Percentiles rank a stretch among this genome's conserved stretches.
Conservation (phyloP, 257 asterid species). For the Lantana camara region DNA sequence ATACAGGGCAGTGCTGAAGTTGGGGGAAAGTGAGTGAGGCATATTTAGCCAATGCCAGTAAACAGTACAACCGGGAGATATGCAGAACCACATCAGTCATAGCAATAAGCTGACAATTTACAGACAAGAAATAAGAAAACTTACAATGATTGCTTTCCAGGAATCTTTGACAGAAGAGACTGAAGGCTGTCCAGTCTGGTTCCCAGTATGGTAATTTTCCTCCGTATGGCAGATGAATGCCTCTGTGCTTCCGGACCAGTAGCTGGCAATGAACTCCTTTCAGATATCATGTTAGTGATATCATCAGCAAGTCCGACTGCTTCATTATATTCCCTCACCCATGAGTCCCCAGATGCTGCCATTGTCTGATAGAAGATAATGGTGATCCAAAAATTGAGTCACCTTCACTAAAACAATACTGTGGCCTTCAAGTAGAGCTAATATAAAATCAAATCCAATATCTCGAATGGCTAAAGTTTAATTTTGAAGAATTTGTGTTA, state of each 20-base stretch:
- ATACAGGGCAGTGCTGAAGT: constrained; percentile 4
- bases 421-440: not conserved
- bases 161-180: constrained; percentile 58
- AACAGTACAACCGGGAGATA: constrained; percentile 6
- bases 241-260: constrained; percentile 87
- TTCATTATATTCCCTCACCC: constrained; percentile 96
- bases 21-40: constrained; percentile 9
- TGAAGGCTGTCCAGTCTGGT: constrained; percentile 80
- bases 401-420: constrained; percentile 19
- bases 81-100: not conserved
- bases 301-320: constrained; percentile 87
- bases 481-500: not conserved
- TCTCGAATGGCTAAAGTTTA: not conserved
- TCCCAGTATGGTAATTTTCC: constrained; percentile 91
- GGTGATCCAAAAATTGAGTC: not conserved
- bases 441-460: constrained; percentile 10
- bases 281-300: constrained; percentile 80
- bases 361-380: constrained; percentile 62
- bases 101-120: not conserved
- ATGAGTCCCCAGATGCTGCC: constrained; percentile 79
- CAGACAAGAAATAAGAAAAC: constrained; percentile 29
- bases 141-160: constrained; percentile 73
- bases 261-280: constrained; percentile 65
- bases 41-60: constrained; percentile 2
- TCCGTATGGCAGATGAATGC: constrained; percentile 78